Conservation (phyloP, 2,329 filamentous ascomycete genomes). For the Hawksworthiomyces lignivorus region DNA sequence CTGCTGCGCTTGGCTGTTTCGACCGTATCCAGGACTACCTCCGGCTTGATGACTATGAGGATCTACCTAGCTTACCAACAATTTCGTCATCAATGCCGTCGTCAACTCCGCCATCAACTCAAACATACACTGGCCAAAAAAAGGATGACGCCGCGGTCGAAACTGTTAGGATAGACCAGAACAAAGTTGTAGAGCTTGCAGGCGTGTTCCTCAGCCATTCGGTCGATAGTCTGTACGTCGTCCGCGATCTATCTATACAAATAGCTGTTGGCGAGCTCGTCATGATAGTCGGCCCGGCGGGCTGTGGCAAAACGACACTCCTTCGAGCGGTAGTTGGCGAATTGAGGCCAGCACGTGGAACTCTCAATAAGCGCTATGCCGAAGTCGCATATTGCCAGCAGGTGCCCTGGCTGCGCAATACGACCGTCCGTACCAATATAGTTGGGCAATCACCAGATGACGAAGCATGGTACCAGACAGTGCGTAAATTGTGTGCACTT, state of each 20-base stretch:
- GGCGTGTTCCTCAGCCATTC: not conserved
- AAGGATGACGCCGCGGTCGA: no score
- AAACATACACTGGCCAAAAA: no score
- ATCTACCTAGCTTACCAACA: no score
- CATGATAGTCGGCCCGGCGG: not conserved
- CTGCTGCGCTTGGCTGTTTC: constrained; percentile 15
- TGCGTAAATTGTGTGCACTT: not conserved
- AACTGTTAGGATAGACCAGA: no score
- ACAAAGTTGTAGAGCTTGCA: not conserved
- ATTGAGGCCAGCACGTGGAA: not conserved
- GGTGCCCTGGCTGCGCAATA: not conserved
- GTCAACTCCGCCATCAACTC: no score
- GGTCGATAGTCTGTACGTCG: not conserved
- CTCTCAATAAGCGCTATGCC: not conserved
- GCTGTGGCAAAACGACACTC: not conserved
- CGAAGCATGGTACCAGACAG: not conserved
- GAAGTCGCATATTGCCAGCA: constrained; percentile 3
- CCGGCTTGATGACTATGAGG: not conserved
- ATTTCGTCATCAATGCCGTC: no score
- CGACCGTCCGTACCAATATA: not conserved
- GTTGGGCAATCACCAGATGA: not conserved
- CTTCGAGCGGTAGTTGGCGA: not conserved
- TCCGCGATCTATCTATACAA: not conserved
- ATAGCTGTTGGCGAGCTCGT: not conserved
- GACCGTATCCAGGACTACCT: constrained; percentile 30